Percentiles rank a stretch among this genome's conserved stretches.
phyloP scores from a whole-genome alignment of 1,284 basidiomycete genomes.

The Cryptococcus sp. region DNA sequence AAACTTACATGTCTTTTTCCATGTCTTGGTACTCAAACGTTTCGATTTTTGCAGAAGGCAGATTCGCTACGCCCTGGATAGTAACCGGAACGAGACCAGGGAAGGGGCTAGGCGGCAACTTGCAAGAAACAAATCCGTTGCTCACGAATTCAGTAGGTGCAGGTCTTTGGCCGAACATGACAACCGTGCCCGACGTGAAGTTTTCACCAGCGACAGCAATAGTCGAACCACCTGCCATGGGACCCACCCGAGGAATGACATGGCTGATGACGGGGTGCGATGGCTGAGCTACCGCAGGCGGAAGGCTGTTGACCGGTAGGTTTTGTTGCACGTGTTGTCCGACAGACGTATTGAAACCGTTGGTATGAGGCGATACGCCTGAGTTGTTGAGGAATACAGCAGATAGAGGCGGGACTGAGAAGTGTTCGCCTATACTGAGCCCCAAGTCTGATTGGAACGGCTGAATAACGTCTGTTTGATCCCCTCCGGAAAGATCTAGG shows the following conservation, averaged over 20 bases:
- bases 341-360: slow-evolving; percentile 5
- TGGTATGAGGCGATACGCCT: too few species aligned
- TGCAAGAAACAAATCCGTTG: slow-evolving; percentile 88
- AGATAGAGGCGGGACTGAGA: too few species aligned
- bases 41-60: slow-evolving; percentile 28
- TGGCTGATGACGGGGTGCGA: slow-evolving; percentile 52
- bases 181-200: slow-evolving; percentile 65
- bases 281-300: slow-evolving; percentile 17
- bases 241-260: slow-evolving; percentile 87
- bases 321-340: slow-evolving; percentile 14
- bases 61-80: slow-evolving; percentile 60
- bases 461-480: slow-evolving; percentile 20
- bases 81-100: slow-evolving; percentile 90
- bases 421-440: neutral
- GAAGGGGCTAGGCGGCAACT: slow-evolving; percentile 77
- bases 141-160: slow-evolving; percentile 90
- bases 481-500: slow-evolving; percentile 45
- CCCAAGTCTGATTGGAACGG: slow-evolving; percentile 6
- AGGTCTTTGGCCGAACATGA: slow-evolving; percentile 81
- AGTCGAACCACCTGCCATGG: slow-evolving; percentile 89
- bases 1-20: slow-evolving; percentile 45
- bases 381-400: too few species aligned
- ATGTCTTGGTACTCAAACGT: slow-evolving; percentile 43
- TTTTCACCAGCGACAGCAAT: slow-evolving; percentile 90
- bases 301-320: neutral